Evolutionary conservation across 108 stramenopile species (phyloP).

Genomic region (Nannochloropsis oceanica): DNA sequence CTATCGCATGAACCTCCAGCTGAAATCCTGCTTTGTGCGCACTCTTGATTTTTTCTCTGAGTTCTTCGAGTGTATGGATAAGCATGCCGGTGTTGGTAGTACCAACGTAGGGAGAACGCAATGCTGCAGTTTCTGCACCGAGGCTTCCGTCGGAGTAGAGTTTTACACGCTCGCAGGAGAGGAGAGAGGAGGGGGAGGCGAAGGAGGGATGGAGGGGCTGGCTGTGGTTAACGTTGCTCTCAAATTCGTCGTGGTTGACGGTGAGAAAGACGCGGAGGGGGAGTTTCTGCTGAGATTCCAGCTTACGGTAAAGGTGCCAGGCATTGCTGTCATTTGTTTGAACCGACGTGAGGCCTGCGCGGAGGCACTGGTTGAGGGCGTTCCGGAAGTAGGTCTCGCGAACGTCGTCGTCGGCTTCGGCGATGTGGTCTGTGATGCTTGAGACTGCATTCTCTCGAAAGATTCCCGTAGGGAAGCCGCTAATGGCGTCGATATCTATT

Average conservation of each 20-base stretch:
- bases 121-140: conserved; percentile 40
- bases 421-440: conserved; percentile 9
- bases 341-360: conserved; percentile 31
- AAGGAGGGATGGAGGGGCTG: not conserved
- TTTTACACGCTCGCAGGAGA: conserved; percentile 29
- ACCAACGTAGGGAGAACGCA: conserved; percentile 15
- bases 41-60: conserved; percentile 7
- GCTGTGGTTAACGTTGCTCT: not conserved
- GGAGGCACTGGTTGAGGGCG: conserved; percentile 23
- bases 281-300: conserved; percentile 13
- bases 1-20: conserved; percentile 39
- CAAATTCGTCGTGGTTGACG: conserved; percentile 22
- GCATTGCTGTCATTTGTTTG: conserved; percentile 37
- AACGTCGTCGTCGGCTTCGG: not conserved
- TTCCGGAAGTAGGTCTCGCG: conserved; percentile 11
- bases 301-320: conserved; percentile 4
- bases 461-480: conserved; percentile 13
- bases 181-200: not conserved
- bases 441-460: conserved; percentile 25
- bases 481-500: no score
- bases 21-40: conserved; percentile 19
- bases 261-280: conserved; percentile 30
- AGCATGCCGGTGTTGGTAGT: conserved; percentile 20
- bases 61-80: conserved; percentile 3
- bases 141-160: conserved; percentile 36